Percentiles rank a stretch among this genome's conserved stretches.
Conservation (phyloP, 2,329 filamentous ascomycete genomes). For the Pestalotiopsis sp. region DNA sequence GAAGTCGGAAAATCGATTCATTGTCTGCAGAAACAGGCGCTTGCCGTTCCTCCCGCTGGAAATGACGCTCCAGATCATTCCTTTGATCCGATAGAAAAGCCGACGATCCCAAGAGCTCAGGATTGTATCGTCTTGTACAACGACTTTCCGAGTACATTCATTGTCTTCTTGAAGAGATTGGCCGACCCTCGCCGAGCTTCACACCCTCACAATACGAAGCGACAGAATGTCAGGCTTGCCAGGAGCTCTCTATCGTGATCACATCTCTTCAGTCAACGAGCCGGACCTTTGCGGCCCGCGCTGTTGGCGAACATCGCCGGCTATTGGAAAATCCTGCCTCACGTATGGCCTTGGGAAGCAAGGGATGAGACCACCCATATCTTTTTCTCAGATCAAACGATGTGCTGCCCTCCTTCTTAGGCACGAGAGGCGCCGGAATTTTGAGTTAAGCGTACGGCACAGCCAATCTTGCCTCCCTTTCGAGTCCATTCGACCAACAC, state of each 20-base stretch:
- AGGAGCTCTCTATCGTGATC: not conserved
- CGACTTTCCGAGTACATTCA: not conserved
- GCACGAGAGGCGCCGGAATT: not conserved
- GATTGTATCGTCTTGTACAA: not conserved
- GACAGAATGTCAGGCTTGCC: not conserved
- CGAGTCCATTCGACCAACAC: not conserved
- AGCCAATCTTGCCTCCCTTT: not conserved
- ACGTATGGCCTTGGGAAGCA: not conserved
- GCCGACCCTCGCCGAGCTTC: not conserved
- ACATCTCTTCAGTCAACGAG: constrained; percentile 2
- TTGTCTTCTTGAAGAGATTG: not conserved
- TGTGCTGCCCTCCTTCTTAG: not conserved
- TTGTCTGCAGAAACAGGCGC: not conserved
- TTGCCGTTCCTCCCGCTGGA: not conserved
- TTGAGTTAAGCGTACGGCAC: not conserved
- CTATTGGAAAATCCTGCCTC: not conserved
- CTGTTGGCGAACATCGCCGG: not conserved
- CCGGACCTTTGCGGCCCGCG: constrained; percentile 9
- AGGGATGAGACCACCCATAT: not conserved
- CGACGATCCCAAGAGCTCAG: not conserved
- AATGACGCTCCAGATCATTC: not conserved
- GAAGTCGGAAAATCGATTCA: not conserved
- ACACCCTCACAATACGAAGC: not conserved
- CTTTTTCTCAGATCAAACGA: not conserved
- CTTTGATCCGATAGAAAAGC: not conserved